A percentile compares a stretch with the other conserved stretches of the same genome.
These are phyloP conservation scores for Oryza meridionalis DNA, from an alignment of 176 grass and related monocot species.

Conservation along the genomic window DNA sequence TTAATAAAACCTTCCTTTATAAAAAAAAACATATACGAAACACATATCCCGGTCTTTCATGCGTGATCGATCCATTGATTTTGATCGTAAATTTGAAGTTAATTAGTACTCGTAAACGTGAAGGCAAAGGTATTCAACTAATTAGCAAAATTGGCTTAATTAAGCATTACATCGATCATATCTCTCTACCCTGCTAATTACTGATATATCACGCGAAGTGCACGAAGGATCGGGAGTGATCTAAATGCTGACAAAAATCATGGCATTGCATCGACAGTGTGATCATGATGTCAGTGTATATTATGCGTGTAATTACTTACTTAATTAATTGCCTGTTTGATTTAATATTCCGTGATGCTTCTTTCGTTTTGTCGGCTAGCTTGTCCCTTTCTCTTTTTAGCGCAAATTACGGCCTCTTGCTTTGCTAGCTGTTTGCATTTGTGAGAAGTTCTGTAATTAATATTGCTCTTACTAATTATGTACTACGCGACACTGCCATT, in stretches of 20 bases:
- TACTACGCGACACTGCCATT: not conserved
- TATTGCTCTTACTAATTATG: not conserved
- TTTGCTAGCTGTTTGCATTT: slow-evolving; percentile 1
- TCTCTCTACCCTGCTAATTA: not conserved
- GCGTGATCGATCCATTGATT: not conserved
- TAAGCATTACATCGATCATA: too few species aligned
- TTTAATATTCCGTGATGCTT: slow-evolving; percentile 38
- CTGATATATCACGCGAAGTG: not conserved
- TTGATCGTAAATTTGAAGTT: not conserved
- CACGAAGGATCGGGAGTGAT: not conserved
- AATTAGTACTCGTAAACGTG: not conserved
- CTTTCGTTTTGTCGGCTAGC: slow-evolving; percentile 59
- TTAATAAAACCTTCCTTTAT: too few species aligned
- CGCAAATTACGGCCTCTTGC: slow-evolving; percentile 54
- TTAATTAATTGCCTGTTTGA: not conserved
- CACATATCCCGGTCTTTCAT: too few species aligned
- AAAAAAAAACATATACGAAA: not conserved
- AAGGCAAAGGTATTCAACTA: not conserved
- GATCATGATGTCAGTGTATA: slow-evolving; percentile 42
- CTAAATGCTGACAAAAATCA: slow-evolving; percentile 34
- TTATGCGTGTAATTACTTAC: not conserved
- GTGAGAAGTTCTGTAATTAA: not conserved
- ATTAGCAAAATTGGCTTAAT: not conserved
- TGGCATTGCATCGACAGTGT: slow-evolving; percentile 27
- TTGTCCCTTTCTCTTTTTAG: slow-evolving; percentile 42